phyloP scores from a whole-genome alignment of 2,329 filamentous ascomycete genomes.

The Fonsecaea erecta region DNA sequence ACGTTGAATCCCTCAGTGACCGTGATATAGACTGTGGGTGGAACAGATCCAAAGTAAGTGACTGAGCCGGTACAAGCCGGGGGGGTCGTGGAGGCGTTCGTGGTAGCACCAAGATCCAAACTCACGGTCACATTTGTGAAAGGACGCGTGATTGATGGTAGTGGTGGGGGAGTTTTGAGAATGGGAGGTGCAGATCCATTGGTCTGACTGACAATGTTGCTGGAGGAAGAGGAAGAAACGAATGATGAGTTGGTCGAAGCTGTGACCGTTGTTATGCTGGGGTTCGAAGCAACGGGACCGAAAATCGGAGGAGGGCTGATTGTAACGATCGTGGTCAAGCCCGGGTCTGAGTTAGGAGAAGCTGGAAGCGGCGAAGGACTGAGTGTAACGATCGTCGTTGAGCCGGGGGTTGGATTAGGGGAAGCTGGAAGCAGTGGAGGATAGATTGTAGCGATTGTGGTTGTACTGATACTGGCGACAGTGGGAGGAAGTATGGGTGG shows the following conservation, averaged over 20 bases:
- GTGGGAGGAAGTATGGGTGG: neutral
- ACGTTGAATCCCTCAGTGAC: slow-evolving; percentile 33
- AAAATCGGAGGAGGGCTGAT: neutral
- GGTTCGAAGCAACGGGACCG: neutral
- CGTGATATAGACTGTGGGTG: slow-evolving; percentile 36
- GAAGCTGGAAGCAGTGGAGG: neutral
- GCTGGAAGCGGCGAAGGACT: neutral
- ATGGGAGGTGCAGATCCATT: slow-evolving; percentile 1
- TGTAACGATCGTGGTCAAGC: neutral
- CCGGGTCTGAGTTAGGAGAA: neutral
- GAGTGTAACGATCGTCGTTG: neutral
- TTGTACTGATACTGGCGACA: neutral
- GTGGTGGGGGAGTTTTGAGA: slow-evolving; percentile 3
- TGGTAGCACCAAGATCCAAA: neutral
- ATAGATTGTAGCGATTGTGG: neutral
- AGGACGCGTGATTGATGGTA: slow-evolving; percentile 11
- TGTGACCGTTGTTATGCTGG: neutral
- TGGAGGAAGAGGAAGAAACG: neutral
- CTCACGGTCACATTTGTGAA: slow-evolving; percentile 7
- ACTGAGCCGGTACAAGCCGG: slow-evolving; percentile 31
- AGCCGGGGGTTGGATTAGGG: neutral
- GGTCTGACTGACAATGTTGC: neutral
- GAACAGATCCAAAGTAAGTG: slow-evolving; percentile 33
- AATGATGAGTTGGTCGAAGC: neutral
- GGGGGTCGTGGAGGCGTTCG: slow-evolving; percentile 13